Percentiles rank a stretch among this genome's conserved stretches.
Evolutionary conservation across 345 rosid species (phyloP).

Genomic region (Gossypium anomalum): DNA sequence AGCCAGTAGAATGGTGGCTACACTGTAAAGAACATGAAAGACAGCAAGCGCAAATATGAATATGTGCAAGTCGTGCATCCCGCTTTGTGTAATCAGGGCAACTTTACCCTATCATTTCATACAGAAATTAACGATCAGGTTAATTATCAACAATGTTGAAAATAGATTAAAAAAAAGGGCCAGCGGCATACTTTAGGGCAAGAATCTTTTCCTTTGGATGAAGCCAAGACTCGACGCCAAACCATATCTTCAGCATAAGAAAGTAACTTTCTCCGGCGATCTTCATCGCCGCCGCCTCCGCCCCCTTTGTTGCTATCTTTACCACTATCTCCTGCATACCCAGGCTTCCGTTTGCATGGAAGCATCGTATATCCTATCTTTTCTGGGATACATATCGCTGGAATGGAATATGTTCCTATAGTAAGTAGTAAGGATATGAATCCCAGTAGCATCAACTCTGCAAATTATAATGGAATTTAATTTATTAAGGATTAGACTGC

Average conservation of each 20-base stretch:
- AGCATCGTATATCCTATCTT: conserved; percentile 41
- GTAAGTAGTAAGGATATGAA: conserved; percentile 58
- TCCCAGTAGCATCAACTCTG: conserved; percentile 65
- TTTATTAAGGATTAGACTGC: neutral
- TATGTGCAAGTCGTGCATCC: conserved; percentile 59
- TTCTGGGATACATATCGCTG: conserved; percentile 43
- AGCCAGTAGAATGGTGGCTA: conserved; percentile 39
- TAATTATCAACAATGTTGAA: neutral
- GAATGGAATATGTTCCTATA: conserved; percentile 33
- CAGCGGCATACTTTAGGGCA: conserved; percentile 24
- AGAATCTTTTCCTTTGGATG: conserved; percentile 19
- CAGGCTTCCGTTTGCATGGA: conserved; percentile 36
- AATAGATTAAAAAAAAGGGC: neutral
- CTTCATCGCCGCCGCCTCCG: neutral
- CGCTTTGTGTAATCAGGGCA: conserved; percentile 41
- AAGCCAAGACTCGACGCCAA: conserved; percentile 40
- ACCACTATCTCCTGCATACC: neutral
- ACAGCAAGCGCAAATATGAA: conserved; percentile 59
- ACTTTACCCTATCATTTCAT: conserved; percentile 28
- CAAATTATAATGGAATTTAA: conserved; percentile 2
- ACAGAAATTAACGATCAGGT: neutral
- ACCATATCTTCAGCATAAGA: conserved; percentile 20
- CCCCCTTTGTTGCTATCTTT: neutral
- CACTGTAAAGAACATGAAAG: conserved; percentile 52
- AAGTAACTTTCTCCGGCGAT: conserved; percentile 34